These are phyloP conservation scores for Colletotrichum liaoningense DNA, from an alignment of 2,329 filamentous ascomycete species.

Conservation along the genomic window DNA sequence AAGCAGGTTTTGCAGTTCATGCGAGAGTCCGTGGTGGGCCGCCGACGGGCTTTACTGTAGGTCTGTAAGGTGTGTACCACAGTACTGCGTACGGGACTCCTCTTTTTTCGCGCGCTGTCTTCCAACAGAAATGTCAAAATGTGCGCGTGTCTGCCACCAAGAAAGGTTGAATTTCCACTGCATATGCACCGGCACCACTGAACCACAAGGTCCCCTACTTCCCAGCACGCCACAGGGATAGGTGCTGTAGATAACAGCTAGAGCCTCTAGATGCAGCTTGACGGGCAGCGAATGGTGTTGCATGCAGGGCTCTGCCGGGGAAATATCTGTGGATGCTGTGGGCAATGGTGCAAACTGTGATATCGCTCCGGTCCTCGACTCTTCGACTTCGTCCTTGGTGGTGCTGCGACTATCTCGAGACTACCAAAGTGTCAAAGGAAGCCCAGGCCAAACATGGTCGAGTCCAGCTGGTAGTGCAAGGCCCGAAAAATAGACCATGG, in stretches of 20 bases:
- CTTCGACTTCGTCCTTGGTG: not conserved
- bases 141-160: not conserved
- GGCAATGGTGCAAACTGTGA: conserved; percentile 19
- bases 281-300: conserved; percentile 13
- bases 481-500: conserved; percentile 6
- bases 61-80: no score
- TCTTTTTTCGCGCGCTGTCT: conserved; percentile 4
- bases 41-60: not conserved
- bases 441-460: conserved; percentile 7
- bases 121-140: conserved; percentile 1
- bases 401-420: conserved; percentile 16
- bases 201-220: not conserved
- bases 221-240: conserved; percentile 3
- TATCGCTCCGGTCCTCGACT: not conserved
- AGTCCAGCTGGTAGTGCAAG: conserved; percentile 10
- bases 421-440: conserved; percentile 28
- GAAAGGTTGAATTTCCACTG: not conserved
- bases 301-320: conserved; percentile 26
- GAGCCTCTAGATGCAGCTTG: conserved; percentile 21
- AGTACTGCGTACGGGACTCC: not conserved
- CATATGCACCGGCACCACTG: not conserved
- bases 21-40: conserved; percentile 31
- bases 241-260: conserved; percentile 20
- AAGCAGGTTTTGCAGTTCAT: conserved; percentile 37
- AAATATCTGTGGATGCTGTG: conserved; percentile 12